A percentile compares a stretch with the other conserved stretches of the same genome.
Conservation (phyloP, 1,284 basidiomycete genomes). For the Cryptococcus sp. region DNA sequence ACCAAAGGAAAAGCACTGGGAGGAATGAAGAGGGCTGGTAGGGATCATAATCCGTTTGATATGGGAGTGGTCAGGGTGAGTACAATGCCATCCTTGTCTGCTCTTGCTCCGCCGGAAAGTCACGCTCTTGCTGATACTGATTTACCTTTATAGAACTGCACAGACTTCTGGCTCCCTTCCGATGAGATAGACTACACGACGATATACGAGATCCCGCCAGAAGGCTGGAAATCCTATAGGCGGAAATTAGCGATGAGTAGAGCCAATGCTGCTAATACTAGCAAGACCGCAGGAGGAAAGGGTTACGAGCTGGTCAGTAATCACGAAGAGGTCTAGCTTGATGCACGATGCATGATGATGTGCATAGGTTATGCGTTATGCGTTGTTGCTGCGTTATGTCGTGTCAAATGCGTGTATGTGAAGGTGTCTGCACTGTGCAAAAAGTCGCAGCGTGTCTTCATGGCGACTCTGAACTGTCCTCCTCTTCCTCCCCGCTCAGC, state of each 20-base stretch:
- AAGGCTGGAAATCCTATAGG: conserved; percentile 54
- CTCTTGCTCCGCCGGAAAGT: neutral
- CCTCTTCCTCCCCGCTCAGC: neutral
- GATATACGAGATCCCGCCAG: conserved; percentile 83
- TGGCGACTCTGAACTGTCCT: neutral
- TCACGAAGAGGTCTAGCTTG: conserved; percentile 33
- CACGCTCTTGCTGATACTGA: conserved; percentile 4
- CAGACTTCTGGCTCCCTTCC: conserved; percentile 91
- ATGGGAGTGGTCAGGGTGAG: conserved; percentile 65
- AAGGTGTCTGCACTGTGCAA: neutral
- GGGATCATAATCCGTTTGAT: conserved; percentile 89
- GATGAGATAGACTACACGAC: conserved; percentile 83
- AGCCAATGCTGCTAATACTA: conserved; percentile 3
- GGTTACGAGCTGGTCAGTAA: conserved; percentile 38
- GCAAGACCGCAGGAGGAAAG: conserved; percentile 17
- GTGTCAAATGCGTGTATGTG: neutral
- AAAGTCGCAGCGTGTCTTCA: neutral
- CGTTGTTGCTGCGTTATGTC: neutral
- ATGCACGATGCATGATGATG: neutral
- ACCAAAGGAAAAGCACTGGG: conserved; percentile 84
- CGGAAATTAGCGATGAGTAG: conserved; percentile 29
- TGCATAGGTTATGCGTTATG: neutral
- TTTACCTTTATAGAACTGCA: conserved; percentile 66
- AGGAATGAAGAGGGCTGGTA: conserved; percentile 65
- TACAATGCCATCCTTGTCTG: neutral